Base-by-base conservation (phyloP, 176 grass and related monocot species). In the Cocos nucifera region DNA sequence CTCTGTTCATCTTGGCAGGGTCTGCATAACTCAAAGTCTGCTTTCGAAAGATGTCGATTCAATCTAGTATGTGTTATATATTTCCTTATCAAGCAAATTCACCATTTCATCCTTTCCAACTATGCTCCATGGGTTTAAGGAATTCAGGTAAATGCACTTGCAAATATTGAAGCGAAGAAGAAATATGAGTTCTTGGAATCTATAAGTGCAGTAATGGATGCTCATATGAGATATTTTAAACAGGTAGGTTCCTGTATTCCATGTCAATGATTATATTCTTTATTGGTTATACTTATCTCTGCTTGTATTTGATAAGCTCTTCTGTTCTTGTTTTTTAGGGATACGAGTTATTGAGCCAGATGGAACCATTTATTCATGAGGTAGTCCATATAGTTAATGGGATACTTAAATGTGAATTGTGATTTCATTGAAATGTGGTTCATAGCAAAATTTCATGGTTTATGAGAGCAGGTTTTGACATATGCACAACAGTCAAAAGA, bases 151-250 rank as follows among this genome's bases (percentile, higher is more conserved):
- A 82, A 86, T 4, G 72, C 80, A 60, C 80, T 96, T 62, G 72
- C 92, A 65, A 96, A 78, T 72, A 64, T 90, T 74, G 92, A 96
- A 74, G 80, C 92, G 53, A 96, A 90, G 78, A 96, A 96, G 76
- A 96, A 96, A 66, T 90, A 80, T 26, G 92, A 96, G 59, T 96
- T 96, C 64, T 78, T 96, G 70, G 92, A 96, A 81, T 90, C 86
- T 62, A 90, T 96, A 69, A 96, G 86, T 77, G 92, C 92, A 28
- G 86, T 96, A 71, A 90, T 96, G 92, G 86, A 96, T 87, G 92
- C 92, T 12, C 86, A 96, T 96, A 79, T 90, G 83, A 81, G 92
- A 87, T 96, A 96, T 78, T 96, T 96, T 82, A 96, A 96, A 67
- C 86, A 90, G 84, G 92, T 70, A 80, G 70, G 72, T 4, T 77